These are phyloP conservation scores for Tricladium varicosporioides DNA, from an alignment of 2,329 filamentous ascomycete species.

Conservation along the genomic window DNA sequence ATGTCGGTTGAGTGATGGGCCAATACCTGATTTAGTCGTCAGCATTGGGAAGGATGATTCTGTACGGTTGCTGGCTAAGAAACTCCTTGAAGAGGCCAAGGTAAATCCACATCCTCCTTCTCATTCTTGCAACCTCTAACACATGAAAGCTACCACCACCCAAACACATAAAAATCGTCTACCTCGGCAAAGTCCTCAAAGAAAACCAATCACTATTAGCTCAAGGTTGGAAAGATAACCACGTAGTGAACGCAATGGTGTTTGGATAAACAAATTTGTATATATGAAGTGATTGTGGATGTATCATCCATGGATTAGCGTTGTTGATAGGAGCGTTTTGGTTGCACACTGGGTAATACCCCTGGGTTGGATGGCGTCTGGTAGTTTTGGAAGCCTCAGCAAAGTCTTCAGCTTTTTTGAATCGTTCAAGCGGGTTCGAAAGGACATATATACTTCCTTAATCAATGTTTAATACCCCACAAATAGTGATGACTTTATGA, in stretches of 20 bases:
- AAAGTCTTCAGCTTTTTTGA: neutral
- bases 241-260: conserved; percentile 76
- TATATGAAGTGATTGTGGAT: neutral
- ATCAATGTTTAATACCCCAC: conserved; percentile 2
- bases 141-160: conserved; percentile 47
- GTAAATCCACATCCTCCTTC: conserved; percentile 45
- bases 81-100: conserved; percentile 60
- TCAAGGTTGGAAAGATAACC: conserved; percentile 73
- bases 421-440: neutral
- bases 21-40: conserved; percentile 61
- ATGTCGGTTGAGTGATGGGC: conserved; percentile 37
- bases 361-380: neutral
- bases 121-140: conserved; percentile 1
- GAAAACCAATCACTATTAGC: conserved; percentile 62
- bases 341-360: neutral
- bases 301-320: neutral
- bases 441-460: neutral
- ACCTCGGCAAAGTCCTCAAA: conserved; percentile 77
- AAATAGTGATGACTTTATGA: too few relatives aligned
- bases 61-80: conserved; percentile 62
- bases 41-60: conserved; percentile 57
- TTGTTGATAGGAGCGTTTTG: neutral
- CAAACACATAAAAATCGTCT: conserved; percentile 68
- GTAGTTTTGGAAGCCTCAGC: neutral
- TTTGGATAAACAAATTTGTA: conserved; percentile 18